Evolutionary conservation across 2,329 filamentous ascomycete species (phyloP), one percentile per base, ranked within the genome.

Genomic region (Amauroascus niger): DNA sequence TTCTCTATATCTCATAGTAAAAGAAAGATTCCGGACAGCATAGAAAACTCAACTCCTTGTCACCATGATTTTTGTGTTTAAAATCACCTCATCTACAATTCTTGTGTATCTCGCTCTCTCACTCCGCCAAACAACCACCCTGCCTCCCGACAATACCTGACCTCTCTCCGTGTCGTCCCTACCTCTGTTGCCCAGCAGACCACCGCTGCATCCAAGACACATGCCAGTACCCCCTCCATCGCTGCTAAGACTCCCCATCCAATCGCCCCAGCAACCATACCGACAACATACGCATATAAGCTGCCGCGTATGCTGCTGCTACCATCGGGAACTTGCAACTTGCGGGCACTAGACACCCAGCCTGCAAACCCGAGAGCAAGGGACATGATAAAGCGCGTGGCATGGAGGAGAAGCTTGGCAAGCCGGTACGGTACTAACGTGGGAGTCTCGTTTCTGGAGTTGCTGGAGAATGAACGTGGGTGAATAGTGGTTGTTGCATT

Each of bases 181-280:
- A 70, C 85, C 78, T 98, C 93, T 63, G 88, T 95, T 24, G 87
- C 89, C 80, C 95, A 97, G 74, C 93, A 98, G 11, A 98, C 84
- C 22, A 97, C 80, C 33, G 88, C 83, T 2, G 86, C 89, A 69
- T 95, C 89, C 3, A 95, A 80, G 50, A 95, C 89, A 51, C 88
- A 88, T 49, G 87, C 87, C 22, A 95, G 73, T 16, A 95, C 86
- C 13, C 88, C 87, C 66, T 95, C 90, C 79, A 95, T 91, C 1
- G 89, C 86, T 24, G 89, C 88, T 49, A 98, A 75, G 0, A 97
- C 84, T 4, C 88, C 89, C 83, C 93, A 98, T 6, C 93, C 93
- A 61, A 98, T 96, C 52, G 91, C 89, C 57, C 87, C 88, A 14
- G 93, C 93, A 60, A 97, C 85, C 58, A 98, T 70, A 8, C 90